Evolutionary conservation across 257 asterid species (phyloP).

Genomic region (Solanum arcanum): DNA sequence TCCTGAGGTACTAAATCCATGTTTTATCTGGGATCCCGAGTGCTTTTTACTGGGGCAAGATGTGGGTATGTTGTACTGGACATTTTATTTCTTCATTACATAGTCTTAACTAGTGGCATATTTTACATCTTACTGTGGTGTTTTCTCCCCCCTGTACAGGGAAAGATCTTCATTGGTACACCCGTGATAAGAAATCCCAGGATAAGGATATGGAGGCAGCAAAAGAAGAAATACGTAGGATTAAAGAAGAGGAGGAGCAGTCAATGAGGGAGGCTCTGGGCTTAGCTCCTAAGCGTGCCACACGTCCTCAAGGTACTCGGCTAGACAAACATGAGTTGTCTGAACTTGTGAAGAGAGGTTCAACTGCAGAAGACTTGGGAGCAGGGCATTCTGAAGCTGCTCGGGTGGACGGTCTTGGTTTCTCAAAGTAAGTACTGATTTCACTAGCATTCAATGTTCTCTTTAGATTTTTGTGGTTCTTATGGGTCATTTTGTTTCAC

Average conservation of each 20-base stretch:
- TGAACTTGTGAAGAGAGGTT: slow-evolving; percentile 84
- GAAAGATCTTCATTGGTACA: slow-evolving; percentile 88
- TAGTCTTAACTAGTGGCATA: not conserved
- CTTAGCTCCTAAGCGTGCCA: slow-evolving; percentile 82
- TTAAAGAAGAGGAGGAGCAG: slow-evolving; percentile 98
- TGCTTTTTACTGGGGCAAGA: not conserved
- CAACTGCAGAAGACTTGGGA: slow-evolving; percentile 98
- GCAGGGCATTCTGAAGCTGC: slow-evolving; percentile 99
- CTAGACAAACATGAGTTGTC: slow-evolving; percentile 88
- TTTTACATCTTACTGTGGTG: not conserved
- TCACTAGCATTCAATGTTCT: not conserved
- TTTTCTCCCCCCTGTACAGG: slow-evolving; percentile 26
- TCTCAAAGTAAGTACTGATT: slow-evolving; percentile 40
- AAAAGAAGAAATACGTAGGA: slow-evolving; percentile 75
- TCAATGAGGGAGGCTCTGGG: slow-evolving; percentile 98
- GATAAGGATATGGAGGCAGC: slow-evolving; percentile 36
- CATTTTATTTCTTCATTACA: not conserved
- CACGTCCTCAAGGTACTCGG: slow-evolving; percentile 53
- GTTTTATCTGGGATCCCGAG: not conserved
- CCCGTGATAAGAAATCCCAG: slow-evolving; percentile 63
- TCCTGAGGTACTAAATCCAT: not conserved
- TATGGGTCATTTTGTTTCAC: not conserved
- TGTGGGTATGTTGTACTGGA: not conserved
- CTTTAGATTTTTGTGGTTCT: not conserved
- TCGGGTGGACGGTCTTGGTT: slow-evolving; percentile 90